Conservation (phyloP, 2,329 filamentous ascomycete genomes). For the Fragosphaeria purpurea region DNA sequence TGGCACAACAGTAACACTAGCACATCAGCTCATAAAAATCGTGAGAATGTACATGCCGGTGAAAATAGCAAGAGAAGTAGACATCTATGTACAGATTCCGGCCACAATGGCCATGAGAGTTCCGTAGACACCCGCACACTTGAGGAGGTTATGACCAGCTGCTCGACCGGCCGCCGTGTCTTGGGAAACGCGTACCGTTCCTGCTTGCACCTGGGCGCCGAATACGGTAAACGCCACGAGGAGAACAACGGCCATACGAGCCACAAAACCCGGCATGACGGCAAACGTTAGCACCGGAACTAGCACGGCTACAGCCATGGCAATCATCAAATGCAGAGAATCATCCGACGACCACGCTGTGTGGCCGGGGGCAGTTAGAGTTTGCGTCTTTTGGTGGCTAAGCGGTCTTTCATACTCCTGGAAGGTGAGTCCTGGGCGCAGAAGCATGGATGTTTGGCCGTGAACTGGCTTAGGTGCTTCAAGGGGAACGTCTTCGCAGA, state of each 20-base stretch:
- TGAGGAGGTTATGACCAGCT: conserved; percentile 6
- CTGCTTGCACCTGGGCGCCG: conserved; percentile 5
- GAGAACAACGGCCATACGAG: conserved; percentile 46
- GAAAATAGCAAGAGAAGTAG: too few relatives aligned
- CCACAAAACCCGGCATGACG: conserved; percentile 45
- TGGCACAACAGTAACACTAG: too few relatives aligned
- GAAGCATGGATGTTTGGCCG: too few relatives aligned
- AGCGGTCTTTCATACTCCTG: too few relatives aligned
- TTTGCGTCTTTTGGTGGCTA: background rate
- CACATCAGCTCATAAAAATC: too few relatives aligned
- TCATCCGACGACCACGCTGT: background rate
- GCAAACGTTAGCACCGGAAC: conserved; percentile 49
- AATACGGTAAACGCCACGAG: conserved; percentile 38
- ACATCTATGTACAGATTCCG: background rate
- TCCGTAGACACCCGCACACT: conserved; percentile 10
- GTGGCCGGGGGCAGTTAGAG: background rate
- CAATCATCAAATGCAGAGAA: conserved; percentile 27
- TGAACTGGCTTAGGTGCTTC: too few relatives aligned
- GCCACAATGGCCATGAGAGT: conserved; percentile 12
- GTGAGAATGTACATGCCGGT: too few relatives aligned
- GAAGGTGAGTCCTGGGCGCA: too few relatives aligned
- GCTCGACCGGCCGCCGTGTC: background rate
- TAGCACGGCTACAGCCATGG: conserved; percentile 41
- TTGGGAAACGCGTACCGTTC: background rate
- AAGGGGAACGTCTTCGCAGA: background rate